Evolutionary conservation across 768 basidiomycete genomes (phyloP).

Genomic region (Russula ochroleuca): DNA sequence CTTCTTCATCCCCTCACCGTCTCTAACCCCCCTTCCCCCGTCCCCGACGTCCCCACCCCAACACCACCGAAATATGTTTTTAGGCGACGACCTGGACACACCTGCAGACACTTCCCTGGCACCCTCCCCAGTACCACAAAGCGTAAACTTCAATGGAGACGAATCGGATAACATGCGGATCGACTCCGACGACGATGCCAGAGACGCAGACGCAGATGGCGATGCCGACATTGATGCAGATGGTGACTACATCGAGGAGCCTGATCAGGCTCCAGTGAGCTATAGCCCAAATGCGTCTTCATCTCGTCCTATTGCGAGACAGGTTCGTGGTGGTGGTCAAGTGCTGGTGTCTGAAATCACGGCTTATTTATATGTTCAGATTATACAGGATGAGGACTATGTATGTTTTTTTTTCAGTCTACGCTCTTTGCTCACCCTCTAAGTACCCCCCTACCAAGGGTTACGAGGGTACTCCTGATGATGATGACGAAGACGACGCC

Average conservation of each 20-base stretch:
- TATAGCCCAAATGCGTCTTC: constrained; percentile 40
- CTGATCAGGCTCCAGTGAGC: constrained; percentile 39
- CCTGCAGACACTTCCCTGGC: constrained; percentile 27
- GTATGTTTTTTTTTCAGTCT: constrained; percentile 43
- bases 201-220: constrained; percentile 39
- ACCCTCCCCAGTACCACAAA: constrained; percentile 30
- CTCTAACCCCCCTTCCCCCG: constrained; percentile 29
- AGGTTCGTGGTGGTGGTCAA: constrained; percentile 31
- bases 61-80: constrained; percentile 22
- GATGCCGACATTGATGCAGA: constrained; percentile 64
- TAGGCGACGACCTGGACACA: constrained; percentile 28
- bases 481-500: constrained; percentile 60
- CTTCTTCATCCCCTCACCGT: constrained; percentile 31
- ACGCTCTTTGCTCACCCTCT: constrained; percentile 29
- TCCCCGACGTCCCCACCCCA: constrained; percentile 28
- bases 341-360: constrained; percentile 13
- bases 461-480: constrained; percentile 49
- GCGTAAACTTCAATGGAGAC: constrained; percentile 46
- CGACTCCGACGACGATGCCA: constrained; percentile 50
- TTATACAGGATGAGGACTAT: constrained; percentile 42
- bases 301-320: constrained; percentile 33
- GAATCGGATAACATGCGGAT: constrained; percentile 60
- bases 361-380: constrained; percentile 30
- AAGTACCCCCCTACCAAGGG: constrained; percentile 40
- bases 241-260: constrained; percentile 52